Evolutionary conservation across 495 filamentous ascomycete genomes (phyloP), one percentile per base, ranked within the genome.

Genomic region (Penicillium bovifimosum): DNA sequence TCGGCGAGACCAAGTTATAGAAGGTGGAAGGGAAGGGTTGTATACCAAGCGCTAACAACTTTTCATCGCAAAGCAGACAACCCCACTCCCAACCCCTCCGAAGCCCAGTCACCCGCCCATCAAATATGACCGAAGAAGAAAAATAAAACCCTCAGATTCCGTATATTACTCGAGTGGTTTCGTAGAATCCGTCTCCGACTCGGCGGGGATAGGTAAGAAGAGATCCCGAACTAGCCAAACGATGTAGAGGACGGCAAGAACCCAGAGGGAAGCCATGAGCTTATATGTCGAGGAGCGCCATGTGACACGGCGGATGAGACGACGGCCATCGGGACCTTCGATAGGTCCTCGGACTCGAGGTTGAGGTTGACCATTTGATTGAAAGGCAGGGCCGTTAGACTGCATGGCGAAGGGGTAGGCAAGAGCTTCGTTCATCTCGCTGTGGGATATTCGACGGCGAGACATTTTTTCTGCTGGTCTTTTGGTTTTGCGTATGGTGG

Each of bases 201-300:
- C 58, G 26, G 64, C 49, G 17, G 61, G 50, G 38, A 70, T 71
- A 0, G 73, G 72, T 24, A 66, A 74, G 53, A 75, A 75, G 40
- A 76, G 61, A 47, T 75, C 73, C 6, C 72, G 67, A 47, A 76
- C 75, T 43, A 76, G 54, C 72, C 72, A 76, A 50, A 76, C 64
- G 52, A 76, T 73, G 46, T 74, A 76, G 32, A 76, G 54, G 5
- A 76, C 68, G 6, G 71, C 71, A 27, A 76, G 43, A 29, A 76
- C 69, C 70, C 72, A 76, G 9, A 76, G 64, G 31, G 69, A 74
- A 5, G 73, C 72, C 66, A 76, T 72, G 32, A 76, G 58, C 51
- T 75, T 76, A 66, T 76, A 76, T 2, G 72, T 75, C 9, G 73
- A 75, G 7, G 73, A 76, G 41, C 73, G 72, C 73, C 73, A 76